Percentiles rank a stretch among this genome's conserved stretches.
These are phyloP conservation scores for Wallacemonas collosoma DNA, from an alignment of 208 protist species.

Conservation along the genomic window DNA sequence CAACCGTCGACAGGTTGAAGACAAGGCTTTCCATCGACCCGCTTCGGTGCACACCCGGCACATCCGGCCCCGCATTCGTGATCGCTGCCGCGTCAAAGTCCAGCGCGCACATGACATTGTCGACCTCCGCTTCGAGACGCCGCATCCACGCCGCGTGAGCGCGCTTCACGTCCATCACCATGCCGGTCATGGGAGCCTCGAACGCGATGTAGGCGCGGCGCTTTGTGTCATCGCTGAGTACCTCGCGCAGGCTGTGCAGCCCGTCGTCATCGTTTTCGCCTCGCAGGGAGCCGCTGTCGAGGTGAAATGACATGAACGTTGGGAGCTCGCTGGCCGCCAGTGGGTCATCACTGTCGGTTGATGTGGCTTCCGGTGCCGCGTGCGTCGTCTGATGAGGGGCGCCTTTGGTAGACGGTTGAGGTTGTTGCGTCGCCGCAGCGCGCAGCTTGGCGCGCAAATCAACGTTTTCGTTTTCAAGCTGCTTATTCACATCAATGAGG, in stretches of 20 bases:
- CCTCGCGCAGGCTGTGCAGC: conserved; percentile 14
- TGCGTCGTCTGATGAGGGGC: too few relatives aligned
- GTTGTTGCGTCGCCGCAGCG: conserved; percentile 10
- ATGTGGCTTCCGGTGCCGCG: too few relatives aligned
- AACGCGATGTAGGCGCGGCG: conserved; percentile 30
- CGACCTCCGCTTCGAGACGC: conserved; percentile 53
- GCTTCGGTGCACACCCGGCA: background rate
- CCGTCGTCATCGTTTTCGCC: conserved; percentile 24
- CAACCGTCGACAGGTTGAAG: background rate
- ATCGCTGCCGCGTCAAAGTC: conserved; percentile 52
- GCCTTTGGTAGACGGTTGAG: too few relatives aligned
- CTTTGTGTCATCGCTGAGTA: conserved; percentile 4
- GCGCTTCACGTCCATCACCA: conserved; percentile 35
- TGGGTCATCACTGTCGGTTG: conserved; percentile 5
- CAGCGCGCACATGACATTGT: conserved; percentile 40
- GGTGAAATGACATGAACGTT: background rate
- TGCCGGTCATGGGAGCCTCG: conserved; percentile 45
- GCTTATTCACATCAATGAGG: conserved; percentile 76
- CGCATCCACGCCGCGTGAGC: conserved; percentile 37
- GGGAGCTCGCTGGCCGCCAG: background rate
- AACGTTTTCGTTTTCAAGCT: conserved; percentile 65
- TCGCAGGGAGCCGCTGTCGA: background rate
- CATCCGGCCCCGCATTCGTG: background rate
- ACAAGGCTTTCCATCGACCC: background rate
- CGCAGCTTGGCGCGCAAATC: conserved; percentile 43